Conservation (phyloP, 768 basidiomycete species). For the Rhizopogon rudus region DNA sequence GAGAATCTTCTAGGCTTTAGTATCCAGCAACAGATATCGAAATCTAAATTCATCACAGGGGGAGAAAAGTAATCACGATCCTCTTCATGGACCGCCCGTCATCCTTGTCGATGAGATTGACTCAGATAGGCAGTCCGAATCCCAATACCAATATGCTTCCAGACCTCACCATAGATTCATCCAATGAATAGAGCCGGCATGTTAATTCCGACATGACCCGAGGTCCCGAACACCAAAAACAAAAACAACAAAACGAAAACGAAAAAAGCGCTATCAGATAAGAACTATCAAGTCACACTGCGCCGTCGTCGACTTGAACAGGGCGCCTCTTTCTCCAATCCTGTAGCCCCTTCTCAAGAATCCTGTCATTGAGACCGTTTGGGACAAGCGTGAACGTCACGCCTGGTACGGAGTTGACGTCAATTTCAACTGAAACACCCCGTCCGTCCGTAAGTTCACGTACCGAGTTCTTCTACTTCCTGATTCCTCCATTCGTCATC, state of each 20-base stretch:
- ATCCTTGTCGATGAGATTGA: neutral
- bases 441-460: slow-evolving; percentile 1
- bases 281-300: neutral
- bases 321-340: slow-evolving; percentile 59
- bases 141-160: neutral
- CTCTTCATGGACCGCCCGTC: neutral
- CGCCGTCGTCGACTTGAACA: slow-evolving; percentile 3
- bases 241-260: too few relatives aligned
- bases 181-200: neutral
- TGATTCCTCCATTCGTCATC: slow-evolving; percentile 64
- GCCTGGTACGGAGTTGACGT: slow-evolving; percentile 33
- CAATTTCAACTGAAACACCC: neutral
- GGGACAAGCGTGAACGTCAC: slow-evolving; percentile 79
- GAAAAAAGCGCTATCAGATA: neutral
- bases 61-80: too few relatives aligned
- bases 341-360: slow-evolving; percentile 66
- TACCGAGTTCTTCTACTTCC: slow-evolving; percentile 53
- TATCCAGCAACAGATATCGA: neutral
- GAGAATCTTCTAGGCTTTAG: neutral
- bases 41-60: neutral
- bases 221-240: too few relatives aligned
- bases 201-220: neutral
- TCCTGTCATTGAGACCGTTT: slow-evolving; percentile 51
- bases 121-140: neutral
- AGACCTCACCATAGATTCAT: neutral